These are phyloP conservation scores for Candida nemodendra DNA, from an alignment of 805 yeast species.

Conservation along the genomic window DNA sequence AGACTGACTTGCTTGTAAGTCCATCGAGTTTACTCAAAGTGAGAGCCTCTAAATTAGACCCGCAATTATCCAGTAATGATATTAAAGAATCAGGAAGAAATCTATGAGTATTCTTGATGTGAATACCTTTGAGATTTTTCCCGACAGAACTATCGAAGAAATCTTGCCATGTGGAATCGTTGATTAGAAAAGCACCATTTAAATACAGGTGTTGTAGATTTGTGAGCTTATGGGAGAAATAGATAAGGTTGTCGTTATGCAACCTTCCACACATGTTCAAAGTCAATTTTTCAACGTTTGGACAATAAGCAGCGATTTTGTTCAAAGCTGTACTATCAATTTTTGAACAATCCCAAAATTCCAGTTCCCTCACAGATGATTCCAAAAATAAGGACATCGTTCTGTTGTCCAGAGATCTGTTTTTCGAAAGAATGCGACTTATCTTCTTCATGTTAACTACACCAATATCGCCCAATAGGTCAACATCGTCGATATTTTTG, in stretches of 20 bases:
- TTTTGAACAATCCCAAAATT: conserved; percentile 92
- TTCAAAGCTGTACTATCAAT: conserved; percentile 63
- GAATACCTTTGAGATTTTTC: conserved; percentile 53
- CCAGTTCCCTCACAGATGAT: conserved; percentile 53
- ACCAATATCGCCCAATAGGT: conserved; percentile 86
- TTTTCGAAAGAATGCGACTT: conserved; percentile 73
- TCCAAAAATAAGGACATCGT: conserved; percentile 75
- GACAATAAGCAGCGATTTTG: conserved; percentile 76
- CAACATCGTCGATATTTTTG: conserved; percentile 67
- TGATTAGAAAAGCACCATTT: conserved; percentile 88
- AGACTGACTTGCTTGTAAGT: conserved; percentile 52
- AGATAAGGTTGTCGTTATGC: conserved; percentile 69
- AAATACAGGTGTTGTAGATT: conserved; percentile 56
- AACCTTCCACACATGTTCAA: conserved; percentile 92
- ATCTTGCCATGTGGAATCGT: conserved; percentile 71
- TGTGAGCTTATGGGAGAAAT: conserved; percentile 58
- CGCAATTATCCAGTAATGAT: conserved; percentile 59
- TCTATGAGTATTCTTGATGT: conserved; percentile 79
- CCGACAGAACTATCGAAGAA: conserved; percentile 61
- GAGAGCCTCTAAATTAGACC: conserved; percentile 52
- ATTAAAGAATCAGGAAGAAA: conserved; percentile 66
- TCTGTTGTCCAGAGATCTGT: conserved; percentile 70
- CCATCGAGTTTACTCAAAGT: conserved; percentile 73
- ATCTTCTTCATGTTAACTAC: conserved; percentile 66
- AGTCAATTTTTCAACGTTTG: conserved; percentile 61